These are phyloP conservation scores for Fimicolochytrium jonesii DNA, from an alignment of 192 early-diverging fungal species.

Conservation along the genomic window DNA sequence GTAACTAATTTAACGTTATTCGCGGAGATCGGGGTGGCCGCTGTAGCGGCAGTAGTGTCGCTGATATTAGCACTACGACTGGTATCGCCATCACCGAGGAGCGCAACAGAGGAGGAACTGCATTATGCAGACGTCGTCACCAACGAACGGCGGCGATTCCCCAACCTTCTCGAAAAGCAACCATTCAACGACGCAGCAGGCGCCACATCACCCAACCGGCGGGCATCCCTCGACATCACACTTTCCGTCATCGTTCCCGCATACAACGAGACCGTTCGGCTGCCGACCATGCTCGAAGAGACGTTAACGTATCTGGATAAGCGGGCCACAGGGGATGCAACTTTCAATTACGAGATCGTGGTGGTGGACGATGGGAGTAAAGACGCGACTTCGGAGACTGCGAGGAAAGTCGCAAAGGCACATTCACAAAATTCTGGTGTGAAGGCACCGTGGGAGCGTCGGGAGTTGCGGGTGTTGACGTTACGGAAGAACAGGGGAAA, in stretches of 20 bases:
- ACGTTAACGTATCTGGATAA: conserved; percentile 61
- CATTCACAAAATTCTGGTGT: not conserved
- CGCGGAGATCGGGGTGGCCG: not conserved
- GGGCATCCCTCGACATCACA: conserved; percentile 46
- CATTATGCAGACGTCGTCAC: conserved; percentile 42
- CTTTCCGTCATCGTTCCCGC: conserved; percentile 86
- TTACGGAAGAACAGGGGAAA: conserved; percentile 86
- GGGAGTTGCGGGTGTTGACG: conserved; percentile 68
- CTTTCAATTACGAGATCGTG: conserved; percentile 79
- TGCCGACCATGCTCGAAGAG: conserved; percentile 84
- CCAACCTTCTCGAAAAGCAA: conserved; percentile 30
- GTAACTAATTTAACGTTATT: not conserved
- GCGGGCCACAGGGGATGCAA: conserved; percentile 25
- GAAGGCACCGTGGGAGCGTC: conserved; percentile 12
- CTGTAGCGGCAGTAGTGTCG: not conserved
- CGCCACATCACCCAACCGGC: too few species aligned
- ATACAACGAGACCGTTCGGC: conserved; percentile 81
- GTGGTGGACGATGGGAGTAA: conserved; percentile 89
- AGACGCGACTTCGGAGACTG: conserved; percentile 70
- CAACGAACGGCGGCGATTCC: conserved; percentile 32
- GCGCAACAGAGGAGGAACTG: conserved; percentile 32
- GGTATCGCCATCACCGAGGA: conserved; percentile 16
- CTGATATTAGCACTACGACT: conserved; percentile 2
- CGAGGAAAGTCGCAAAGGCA: conserved; percentile 45
- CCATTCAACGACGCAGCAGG: conserved; percentile 27